A percentile compares a stretch with the other conserved stretches of the same genome.
These are phyloP conservation scores for Huntiella decipiens DNA, from an alignment of 2,329 filamentous ascomycete species.

Conservation along the genomic window DNA sequence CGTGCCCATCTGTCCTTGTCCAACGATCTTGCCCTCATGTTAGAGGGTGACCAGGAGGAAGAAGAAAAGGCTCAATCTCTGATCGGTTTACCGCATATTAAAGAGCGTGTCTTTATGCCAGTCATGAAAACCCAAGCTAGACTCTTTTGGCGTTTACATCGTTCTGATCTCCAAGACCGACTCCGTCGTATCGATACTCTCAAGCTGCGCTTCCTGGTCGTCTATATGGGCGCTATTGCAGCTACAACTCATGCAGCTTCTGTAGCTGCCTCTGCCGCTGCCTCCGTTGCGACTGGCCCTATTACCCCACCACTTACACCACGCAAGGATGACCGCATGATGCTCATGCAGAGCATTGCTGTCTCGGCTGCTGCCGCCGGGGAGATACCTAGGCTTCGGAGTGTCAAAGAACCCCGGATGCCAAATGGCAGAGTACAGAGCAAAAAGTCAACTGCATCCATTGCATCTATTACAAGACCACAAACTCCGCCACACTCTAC, in stretches of 20 bases:
- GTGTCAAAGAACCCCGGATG: background rate
- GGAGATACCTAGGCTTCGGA: conserved; percentile 2
- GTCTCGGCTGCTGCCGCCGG: conserved; percentile 2
- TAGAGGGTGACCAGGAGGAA: conserved; percentile 19
- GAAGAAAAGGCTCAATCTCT: conserved; percentile 18
- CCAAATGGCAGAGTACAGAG: background rate
- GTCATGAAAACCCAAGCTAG: conserved; percentile 29
- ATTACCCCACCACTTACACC: conserved; percentile 6
- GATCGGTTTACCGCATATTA: conserved; percentile 10
- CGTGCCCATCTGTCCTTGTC: conserved; percentile 22
- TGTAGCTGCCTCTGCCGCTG: conserved; percentile 1
- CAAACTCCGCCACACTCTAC: conserved; percentile 4
- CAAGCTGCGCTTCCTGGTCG: conserved; percentile 44
- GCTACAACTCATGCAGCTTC: conserved; percentile 16
- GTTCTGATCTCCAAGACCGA: conserved; percentile 34
- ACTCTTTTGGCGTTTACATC: conserved; percentile 38
- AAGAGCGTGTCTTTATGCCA: conserved; percentile 12
- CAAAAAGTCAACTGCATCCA: conserved; percentile 1
- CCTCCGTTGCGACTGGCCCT: background rate
- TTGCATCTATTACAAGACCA: background rate
- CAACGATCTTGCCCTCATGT: conserved; percentile 32
- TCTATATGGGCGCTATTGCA: conserved; percentile 41
- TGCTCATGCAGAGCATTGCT: conserved; percentile 9
- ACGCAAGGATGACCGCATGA: conserved; percentile 5
- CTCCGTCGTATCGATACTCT: conserved; percentile 40